These are phyloP conservation scores for Ceratocystis colombiana DNA, from an alignment of 2,329 filamentous ascomycete species.

Conservation along the genomic window DNA sequence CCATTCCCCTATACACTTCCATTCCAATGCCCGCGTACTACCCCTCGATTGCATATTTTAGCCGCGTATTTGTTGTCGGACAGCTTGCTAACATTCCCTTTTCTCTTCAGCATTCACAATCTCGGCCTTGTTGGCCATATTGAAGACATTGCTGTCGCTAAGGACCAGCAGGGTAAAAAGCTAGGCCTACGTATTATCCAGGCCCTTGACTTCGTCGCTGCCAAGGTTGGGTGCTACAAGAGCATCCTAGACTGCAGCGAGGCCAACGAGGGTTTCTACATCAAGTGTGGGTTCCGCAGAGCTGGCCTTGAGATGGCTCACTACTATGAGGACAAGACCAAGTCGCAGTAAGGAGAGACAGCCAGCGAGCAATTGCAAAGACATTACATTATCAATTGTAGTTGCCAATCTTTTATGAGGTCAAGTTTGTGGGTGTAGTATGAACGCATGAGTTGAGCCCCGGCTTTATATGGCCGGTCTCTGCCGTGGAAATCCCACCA, in stretches of 20 bases:
- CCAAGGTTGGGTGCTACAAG: constrained; percentile 91
- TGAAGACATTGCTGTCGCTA: constrained; percentile 91
- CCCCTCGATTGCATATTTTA: background rate
- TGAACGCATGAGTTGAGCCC: background rate
- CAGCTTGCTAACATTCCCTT: background rate
- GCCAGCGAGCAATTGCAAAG: background rate
- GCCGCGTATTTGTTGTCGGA: background rate
- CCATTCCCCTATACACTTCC: background rate
- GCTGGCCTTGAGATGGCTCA: constrained; percentile 95
- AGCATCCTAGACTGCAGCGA: constrained; percentile 94
- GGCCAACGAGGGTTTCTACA: constrained; percentile 92
- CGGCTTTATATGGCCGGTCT: background rate
- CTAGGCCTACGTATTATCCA: constrained; percentile 86
- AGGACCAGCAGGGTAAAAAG: constrained; percentile 96
- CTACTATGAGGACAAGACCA: constrained; percentile 63
- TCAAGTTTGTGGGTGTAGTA: background rate
- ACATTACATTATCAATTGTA: too few species aligned
- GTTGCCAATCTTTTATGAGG: background rate
- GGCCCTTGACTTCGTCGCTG: constrained; percentile 78
- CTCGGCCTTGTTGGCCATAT: constrained; percentile 85
- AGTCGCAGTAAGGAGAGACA: constrained; percentile 29
- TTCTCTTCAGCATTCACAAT: constrained; percentile 55
- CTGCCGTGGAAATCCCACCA: background rate
- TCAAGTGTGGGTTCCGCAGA: constrained; percentile 91
- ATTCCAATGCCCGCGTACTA: background rate